Base-by-base conservation (phyloP, 371 early-diverging fungal genomes). In the Lichtheimia ramosa region DNA sequence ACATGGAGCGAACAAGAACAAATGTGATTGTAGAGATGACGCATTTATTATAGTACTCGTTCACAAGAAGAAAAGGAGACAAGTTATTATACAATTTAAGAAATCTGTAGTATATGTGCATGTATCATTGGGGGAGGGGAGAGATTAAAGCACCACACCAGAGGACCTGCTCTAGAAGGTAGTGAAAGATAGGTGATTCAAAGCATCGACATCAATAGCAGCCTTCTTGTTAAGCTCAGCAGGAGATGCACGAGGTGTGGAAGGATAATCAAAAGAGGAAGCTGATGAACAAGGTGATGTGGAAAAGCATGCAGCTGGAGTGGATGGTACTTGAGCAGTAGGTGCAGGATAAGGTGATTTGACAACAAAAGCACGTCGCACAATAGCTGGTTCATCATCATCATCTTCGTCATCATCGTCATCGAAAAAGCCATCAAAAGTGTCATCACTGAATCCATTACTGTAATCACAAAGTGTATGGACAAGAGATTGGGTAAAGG, bases 271-370 rank as follows among this genome's bases (percentile, higher is more conserved):
- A 53, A 40, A 20, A 12, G 25, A 27, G 2, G 53, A 53, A 8
- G 53, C 18, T 7, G 53, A 53, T 34, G 53, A 53, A 20, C 53
- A 53, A 53, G 53, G 39, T 15, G 53, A 53, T 18, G 53, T 39
- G 3, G 53, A 53, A 20, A 39, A 53, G 53, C 41, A 53, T 39
- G 53, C 40, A 18, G 53, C 21, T 18, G 53, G 53, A 18, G 53
- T 53, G 40, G 53, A 20, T 18, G 53, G 53, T 18, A 40, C 18
- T 3, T 40, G 53, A 3, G 34, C 16, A 16, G 53, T 20, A 7
- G 53, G 53, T 39, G 53, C 20, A 21, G 53, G 20, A 40, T 39
- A 40, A 39, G 53, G 27, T 34, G 51, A 21, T 21, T 16, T 24
- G 24, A 51, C 51, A 27, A 27, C 27, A 15, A 3, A n/a, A 6